Evolutionary conservation across 768 basidiomycete species (phyloP).

Genomic region (Leccinum subtestaceum): DNA sequence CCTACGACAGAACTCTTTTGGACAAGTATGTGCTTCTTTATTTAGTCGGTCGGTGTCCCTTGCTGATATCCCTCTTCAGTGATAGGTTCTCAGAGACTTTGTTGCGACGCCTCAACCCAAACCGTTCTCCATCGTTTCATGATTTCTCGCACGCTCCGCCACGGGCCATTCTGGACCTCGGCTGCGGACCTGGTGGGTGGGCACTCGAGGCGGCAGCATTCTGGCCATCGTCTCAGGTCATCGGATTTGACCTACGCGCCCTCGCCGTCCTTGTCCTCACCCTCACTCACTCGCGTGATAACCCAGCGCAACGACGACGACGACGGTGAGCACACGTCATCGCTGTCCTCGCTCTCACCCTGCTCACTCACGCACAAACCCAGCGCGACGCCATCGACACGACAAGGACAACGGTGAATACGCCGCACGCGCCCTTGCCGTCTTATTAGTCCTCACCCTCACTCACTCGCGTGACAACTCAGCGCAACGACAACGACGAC

Average conservation of each 20-base stretch:
- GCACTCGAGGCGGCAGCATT: constrained; percentile 52
- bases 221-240: constrained; percentile 62
- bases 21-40: constrained; percentile 49
- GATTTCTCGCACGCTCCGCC: constrained; percentile 49
- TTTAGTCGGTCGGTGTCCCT: constrained; percentile 5
- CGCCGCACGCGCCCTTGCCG: too few relatives aligned
- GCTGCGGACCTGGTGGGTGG: constrained; percentile 76
- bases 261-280: too few relatives aligned
- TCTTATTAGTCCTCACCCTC: too few relatives aligned
- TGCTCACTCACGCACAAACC: too few relatives aligned
- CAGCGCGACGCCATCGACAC: too few relatives aligned
- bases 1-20: constrained; percentile 54
- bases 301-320: too few relatives aligned
- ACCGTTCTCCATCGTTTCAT: constrained; percentile 60
- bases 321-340: too few relatives aligned
- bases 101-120: constrained; percentile 51
- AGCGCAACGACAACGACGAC: too few relatives aligned
- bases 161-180: constrained; percentile 62
- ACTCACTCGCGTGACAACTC: too few relatives aligned
- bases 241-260: constrained; percentile 72
- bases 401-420: too few relatives aligned
- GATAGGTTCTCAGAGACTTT: constrained; percentile 57
- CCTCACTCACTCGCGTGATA: too few relatives aligned
- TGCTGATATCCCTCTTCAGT: constrained; percentile 37
- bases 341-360: too few relatives aligned